Base-by-base conservation (phyloP, 2,329 filamentous ascomycete genomes). In the Trichoderma pleuroti region DNA sequence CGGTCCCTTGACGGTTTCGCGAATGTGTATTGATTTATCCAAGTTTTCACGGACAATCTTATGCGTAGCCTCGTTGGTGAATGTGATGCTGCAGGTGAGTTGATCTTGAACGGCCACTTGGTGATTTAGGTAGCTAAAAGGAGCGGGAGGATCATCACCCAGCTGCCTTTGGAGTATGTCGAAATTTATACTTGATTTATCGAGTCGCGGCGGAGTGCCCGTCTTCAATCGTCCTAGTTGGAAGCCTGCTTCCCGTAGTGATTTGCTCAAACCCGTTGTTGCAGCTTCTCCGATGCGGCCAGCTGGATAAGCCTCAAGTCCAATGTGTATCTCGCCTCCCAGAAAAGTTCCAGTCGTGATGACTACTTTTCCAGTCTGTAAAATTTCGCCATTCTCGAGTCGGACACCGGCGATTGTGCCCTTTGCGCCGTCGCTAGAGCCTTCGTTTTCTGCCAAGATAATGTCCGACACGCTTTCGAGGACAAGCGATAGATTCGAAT, bases 261-360 rank as follows among this genome's bases (percentile, higher is more conserved):
- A 98, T 78, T 94, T 96, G 84, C 94, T 98, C 69, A 99, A 83
- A 0, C 95, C 95, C 77, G 93, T 93, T 0, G 96, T 98, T 0
- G 96, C 94, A 26, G 93, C 93, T 82, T 99, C 96, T 12, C 95
- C 96, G 84, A 99, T 94, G 10, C 96, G 90, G 1, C 96, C 96
- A 0, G 96, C 92, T 0, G 96, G 94, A 77, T 89, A 97, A 4
- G 86, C 87, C 67, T 97, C 88, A 9, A 98, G 83, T 0, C 94
- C 96, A 72, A 99, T 97, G 76, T 99, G 96, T 73, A 99, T 99
- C 81, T 99, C 96, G 21, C 94, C 96, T 12, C 95, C 92, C 6
- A 99, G 82, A 77, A 99, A 99, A 0, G 96, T 99, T 0, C 96
- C 96, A 0, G 96, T 99, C 0, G 96, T 98, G 75, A 99, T 98